Evolutionary conservation across 495 filamentous ascomycete species (phyloP), one percentile per base, ranked within the genome.

Genomic region (Opeltia flavorubescens): DNA sequence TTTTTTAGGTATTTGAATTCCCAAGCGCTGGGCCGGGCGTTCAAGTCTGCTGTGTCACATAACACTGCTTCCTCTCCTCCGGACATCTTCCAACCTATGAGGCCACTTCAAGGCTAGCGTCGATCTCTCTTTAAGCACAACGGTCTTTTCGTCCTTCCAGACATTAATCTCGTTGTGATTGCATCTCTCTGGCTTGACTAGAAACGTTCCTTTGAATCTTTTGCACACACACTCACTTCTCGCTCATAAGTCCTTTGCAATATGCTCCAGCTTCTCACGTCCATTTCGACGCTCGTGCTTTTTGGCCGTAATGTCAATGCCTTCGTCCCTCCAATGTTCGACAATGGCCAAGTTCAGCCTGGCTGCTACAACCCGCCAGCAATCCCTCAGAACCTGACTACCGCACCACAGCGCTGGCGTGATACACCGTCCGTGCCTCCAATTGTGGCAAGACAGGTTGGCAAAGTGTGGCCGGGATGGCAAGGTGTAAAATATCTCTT

Each of bases 401-500:
- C 28, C n/a, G 38, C 20, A 15, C 33, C 44, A n/a, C 44, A 47
- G 30, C 33, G 23, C 15, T 47, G 44, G 44, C 44, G 33, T 44
- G 42, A 33, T 33, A 21, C 25, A 13, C 11, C 42, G 17, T 38
- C 44, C 4, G 11, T 17, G 30, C 26, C 44, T 47, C 26, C 38
- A 5, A 15, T 41, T 1, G 38, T 41, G 38, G 20, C 44, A 25
- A 18, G 44, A 38, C 28, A 38, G 23, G 13, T 24, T 34, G 29
- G 29, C 30, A 47, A 38, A 26, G 44, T 24, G 18, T 57, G 55
- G 55, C 39, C 11, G 7, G 52, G 52, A 9, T 57, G 55, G 55
- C 17, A 44, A 17, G 50, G 47, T 15, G 35, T 55, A 15, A 23
- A 38, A 18, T 52, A 55, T 38, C n/a, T 57, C 1, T 57, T 57